Base-by-base conservation (phyloP, 1,284 basidiomycete species). In the Pseudozyma pruni region DNA sequence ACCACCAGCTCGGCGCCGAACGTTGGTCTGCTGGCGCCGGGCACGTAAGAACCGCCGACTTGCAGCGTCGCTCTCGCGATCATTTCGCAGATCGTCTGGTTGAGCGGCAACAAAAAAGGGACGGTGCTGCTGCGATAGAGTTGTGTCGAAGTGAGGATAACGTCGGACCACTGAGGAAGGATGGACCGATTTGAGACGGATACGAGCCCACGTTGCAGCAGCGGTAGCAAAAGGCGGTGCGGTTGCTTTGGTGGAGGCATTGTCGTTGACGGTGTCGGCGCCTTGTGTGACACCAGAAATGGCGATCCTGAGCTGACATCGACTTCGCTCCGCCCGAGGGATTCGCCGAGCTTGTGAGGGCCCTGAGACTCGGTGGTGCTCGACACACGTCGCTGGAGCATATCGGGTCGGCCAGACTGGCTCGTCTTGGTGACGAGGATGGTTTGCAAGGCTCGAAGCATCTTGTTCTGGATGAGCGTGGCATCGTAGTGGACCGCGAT, bases 161-260 rank as follows among this genome's bases (percentile, higher is more conserved):
- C 98, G 82, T 98, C 95, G 20, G 97, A 86, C 95, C 95, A 98
- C 79, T 96, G 92, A 78, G 95, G 93, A 13, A 96, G 83, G 20
- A 94, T 86, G 1, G 91, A 86, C 19, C 89, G 88, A 82, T 94
- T 95, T 20, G 86, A 84, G 6, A 86, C 84, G 5, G 85, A 83
- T 5, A 89, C 85, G 38, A 98, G 88, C 0, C 92, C 95, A 76
- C 93, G 91, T 16, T 91, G 86, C 19, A 98, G 85, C 1, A 90
- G 89, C 68, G 90, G 89, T 0, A 91, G 86, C 25, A 98, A 85
- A 11, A 94, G 85, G 0, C 90, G 80, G 25, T 84, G 75, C 19
- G 69, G 67, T 16, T 57, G 39, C 41, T 33, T 44, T 11, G 40
- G 19, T 16, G 35, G 32, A 22, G 34, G 25, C 16, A 23, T 23